These are phyloP conservation scores for Tetrahymena elliotti DNA, from an alignment of 73 alveolate species.

Conservation along the genomic window DNA sequence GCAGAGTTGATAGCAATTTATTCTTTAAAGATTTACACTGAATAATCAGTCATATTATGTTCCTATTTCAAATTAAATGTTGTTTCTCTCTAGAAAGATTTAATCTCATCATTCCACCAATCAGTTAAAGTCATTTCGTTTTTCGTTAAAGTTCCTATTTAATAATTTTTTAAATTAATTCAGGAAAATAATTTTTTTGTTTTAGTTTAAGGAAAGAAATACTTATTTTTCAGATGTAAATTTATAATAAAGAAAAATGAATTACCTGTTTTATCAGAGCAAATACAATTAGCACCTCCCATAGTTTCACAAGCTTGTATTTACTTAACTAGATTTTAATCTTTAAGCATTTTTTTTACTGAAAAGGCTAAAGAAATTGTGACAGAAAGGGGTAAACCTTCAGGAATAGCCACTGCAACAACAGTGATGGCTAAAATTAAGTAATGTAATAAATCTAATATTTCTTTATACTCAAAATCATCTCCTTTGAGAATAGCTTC, in stretches of 20 bases:
- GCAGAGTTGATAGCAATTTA: not conserved
- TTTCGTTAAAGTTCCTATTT: slow-evolving; percentile 15
- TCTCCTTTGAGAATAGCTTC: slow-evolving; percentile 52
- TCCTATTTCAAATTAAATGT: not conserved
- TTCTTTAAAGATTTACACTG: not conserved
- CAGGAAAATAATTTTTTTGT: too few species aligned
- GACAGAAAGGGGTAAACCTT: slow-evolving; percentile 90
- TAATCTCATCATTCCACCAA: slow-evolving; percentile 36
- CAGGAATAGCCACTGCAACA: slow-evolving; percentile 89
- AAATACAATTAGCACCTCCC: slow-evolving; percentile 89
- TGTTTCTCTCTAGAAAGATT: not conserved
- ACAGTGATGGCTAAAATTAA: slow-evolving; percentile 68
- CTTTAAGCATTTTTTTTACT: slow-evolving; percentile 76
- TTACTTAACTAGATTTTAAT: slow-evolving; percentile 70
- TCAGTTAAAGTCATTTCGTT: slow-evolving; percentile 27
- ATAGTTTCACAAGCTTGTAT: slow-evolving; percentile 89
- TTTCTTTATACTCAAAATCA: slow-evolving; percentile 36
- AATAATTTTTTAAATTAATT: too few species aligned
- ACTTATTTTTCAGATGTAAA: too few species aligned
- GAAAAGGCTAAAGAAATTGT: slow-evolving; percentile 74
- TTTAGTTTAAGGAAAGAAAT: too few species aligned
- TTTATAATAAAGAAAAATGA: too few species aligned
- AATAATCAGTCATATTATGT: not conserved
- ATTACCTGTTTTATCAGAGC: slow-evolving; percentile 95
- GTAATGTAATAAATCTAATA: slow-evolving; percentile 57